Base-by-base conservation (phyloP, 306 rosid genomes). In the Dicorynia guianensis region DNA sequence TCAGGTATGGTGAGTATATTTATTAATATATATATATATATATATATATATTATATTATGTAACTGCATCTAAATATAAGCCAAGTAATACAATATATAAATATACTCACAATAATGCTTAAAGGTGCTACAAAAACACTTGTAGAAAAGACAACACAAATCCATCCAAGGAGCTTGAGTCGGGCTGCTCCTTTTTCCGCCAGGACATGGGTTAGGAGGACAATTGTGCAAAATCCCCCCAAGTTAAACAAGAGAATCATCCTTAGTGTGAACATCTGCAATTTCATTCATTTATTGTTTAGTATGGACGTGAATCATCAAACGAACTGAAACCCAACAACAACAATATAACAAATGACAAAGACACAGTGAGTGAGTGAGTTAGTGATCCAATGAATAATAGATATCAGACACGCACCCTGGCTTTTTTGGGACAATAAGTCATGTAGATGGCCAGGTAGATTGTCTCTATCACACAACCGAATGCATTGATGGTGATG, bases 91-190 rank as follows among this genome's bases (percentile, higher is more conserved):
- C 10, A 15, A 1, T 8, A 78, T 8, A 18, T 4, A 5, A 5
- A 39, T 50, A 6, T 56, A 47, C 87, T 78, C 53, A 92, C 99
- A 30, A 96, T 92, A 38, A 90, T 88, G 78, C 96, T 89, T 38
- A 96, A 40, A 63, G 99, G 99, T 47, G 99, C 98, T 8, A 89
- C 97, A 39, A 96, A 96, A 50, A 93, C 99, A 68, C 89, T 81
- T 34, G 88, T 89, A 3, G 98, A 87, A 53, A 96, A 89, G 19
- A 86, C 86, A 0, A 93, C 97, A 69, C 96, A 92, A 76, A 96
- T 79, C 91, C 98, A 87, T 35, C 99, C 99, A 44, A 96, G 89
- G 82, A 89, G 87, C 76, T 79, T 67, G 1, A 89, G 78, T 15
- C 97, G 89, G 6, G 39, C 52, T 0, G 87, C 30, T 47, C 93